Evolutionary conservation across 78 protist genomes (phyloP).

Genomic region (Chrysochromulina parva): DNA sequence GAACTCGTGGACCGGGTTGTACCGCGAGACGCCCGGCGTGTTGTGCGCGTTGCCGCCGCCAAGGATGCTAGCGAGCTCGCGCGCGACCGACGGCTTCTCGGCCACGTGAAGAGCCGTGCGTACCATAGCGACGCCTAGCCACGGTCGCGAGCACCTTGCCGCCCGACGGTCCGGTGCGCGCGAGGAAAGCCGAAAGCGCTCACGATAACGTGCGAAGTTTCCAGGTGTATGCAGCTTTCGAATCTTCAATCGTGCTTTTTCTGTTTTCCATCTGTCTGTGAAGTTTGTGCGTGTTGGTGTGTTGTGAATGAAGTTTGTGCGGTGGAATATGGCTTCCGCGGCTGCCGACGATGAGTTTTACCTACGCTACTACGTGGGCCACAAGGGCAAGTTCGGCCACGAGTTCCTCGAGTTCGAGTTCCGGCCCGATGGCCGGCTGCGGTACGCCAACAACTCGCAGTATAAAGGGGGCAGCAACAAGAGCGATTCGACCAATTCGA

Average conservation of each 20-base stretch:
- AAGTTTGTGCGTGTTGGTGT: too few species aligned
- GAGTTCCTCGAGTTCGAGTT: conserved; percentile 98
- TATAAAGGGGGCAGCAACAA: conserved; percentile 90
- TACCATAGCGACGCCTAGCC: too few species aligned
- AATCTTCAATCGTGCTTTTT: too few species aligned
- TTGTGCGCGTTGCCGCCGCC: background rate
- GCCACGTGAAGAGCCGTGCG: conserved; percentile 86
- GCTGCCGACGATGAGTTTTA: conserved; percentile 21
- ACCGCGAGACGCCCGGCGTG: conserved; percentile 6
- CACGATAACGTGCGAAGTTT: too few species aligned
- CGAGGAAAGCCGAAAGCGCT: too few species aligned
- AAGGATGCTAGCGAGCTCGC: conserved; percentile 76
- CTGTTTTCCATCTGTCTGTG: too few species aligned
- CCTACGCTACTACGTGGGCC: conserved; percentile 83
- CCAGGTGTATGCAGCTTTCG: too few species aligned
- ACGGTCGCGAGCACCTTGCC: too few species aligned
- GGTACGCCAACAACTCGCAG: conserved; percentile 97
- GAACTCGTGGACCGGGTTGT: conserved; percentile 47
- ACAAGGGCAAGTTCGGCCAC: conserved; percentile 97
- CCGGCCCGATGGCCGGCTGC: conserved; percentile 69
- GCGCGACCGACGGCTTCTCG: conserved; percentile 97
- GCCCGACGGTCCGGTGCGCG: too few species aligned
- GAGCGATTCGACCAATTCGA: conserved; percentile 82
- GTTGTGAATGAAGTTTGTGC: too few species aligned
- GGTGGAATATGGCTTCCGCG: too few species aligned